These are phyloP conservation scores for Mortierella sp. DNA, from an alignment of 371 early-diverging fungal species.

Conservation along the genomic window DNA sequence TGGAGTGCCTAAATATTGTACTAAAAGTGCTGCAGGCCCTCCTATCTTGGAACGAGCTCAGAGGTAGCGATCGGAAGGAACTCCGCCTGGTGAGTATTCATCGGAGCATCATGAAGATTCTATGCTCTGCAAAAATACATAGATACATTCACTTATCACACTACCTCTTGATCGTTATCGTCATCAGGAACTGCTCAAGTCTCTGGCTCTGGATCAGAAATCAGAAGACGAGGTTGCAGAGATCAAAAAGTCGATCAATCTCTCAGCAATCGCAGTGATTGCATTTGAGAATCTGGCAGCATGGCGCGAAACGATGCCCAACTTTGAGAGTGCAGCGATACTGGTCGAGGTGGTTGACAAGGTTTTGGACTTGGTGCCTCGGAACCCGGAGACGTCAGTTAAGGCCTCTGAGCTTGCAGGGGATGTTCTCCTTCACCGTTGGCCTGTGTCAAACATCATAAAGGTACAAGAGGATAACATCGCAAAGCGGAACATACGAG, in stretches of 20 bases:
- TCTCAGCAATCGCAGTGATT: conserved; percentile 27
- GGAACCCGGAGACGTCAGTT: conserved; percentile 16
- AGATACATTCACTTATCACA: no score
- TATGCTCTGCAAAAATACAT: no score
- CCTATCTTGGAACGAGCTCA: conserved; percentile 68
- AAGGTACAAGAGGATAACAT: conserved; percentile 23
- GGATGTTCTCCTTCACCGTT: conserved; percentile 30
- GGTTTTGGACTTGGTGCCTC: conserved; percentile 36
- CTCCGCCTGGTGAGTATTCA: conserved; percentile 27
- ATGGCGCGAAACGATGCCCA: conserved; percentile 49
- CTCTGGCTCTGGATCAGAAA: conserved; percentile 27
- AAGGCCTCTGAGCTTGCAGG: conserved; percentile 36
- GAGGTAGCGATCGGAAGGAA: conserved; percentile 58
- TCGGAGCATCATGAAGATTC: no score
- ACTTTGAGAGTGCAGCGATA: conserved; percentile 38
- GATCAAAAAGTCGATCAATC: conserved; percentile 30
- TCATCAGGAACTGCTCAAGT: conserved; percentile 33
- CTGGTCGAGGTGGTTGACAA: conserved; percentile 40
- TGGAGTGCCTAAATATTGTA: conserved; percentile 56
- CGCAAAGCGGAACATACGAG: no score
- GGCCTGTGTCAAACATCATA: conserved; percentile 21
- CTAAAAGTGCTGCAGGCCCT: conserved; percentile 61
- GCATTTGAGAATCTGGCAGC: conserved; percentile 25
- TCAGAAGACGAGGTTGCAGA: conserved; percentile 13
- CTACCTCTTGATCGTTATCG: neutral